These are phyloP conservation scores for Apocynum venetum DNA, from an alignment of 257 asterid genomes.

Conservation along the genomic window DNA sequence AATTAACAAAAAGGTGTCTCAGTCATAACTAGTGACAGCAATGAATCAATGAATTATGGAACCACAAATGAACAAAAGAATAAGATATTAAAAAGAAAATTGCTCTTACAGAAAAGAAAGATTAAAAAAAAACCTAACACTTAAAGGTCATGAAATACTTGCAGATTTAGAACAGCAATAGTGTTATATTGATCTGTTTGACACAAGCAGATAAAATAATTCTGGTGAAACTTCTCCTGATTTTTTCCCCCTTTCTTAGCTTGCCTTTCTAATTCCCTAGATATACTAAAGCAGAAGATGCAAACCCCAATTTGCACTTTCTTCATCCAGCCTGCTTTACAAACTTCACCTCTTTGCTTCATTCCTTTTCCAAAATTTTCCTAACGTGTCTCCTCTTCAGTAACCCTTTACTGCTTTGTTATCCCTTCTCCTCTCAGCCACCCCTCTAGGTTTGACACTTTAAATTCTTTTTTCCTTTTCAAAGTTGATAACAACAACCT, in stretches of 20 bases:
- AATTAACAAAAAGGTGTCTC: neutral
- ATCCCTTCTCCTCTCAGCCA: too few species aligned
- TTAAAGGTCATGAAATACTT: neutral
- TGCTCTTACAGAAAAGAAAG: neutral
- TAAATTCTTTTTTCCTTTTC: too few species aligned
- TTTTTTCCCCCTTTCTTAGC: neutral
- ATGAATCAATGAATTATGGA: neutral
- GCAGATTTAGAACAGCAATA: neutral
- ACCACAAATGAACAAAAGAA: neutral
- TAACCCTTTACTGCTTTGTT: too few species aligned
- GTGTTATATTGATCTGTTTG: neutral
- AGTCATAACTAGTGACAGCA: neutral
- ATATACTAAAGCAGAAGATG: neutral
- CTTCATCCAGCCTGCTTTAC: neutral
- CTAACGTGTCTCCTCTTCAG: too few species aligned
- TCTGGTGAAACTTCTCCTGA: neutral
- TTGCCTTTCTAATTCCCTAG: neutral
- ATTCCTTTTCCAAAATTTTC: neutral
- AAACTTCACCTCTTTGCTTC: neutral
- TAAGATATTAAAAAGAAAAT: neutral
- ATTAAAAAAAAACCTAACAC: neutral
- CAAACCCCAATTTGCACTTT: neutral
- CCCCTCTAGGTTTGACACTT: too few species aligned
- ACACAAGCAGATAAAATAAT: neutral
- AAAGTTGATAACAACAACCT: too few species aligned